phyloP scores from a whole-genome alignment of 805 yeast species.

The Candida golubevii region DNA sequence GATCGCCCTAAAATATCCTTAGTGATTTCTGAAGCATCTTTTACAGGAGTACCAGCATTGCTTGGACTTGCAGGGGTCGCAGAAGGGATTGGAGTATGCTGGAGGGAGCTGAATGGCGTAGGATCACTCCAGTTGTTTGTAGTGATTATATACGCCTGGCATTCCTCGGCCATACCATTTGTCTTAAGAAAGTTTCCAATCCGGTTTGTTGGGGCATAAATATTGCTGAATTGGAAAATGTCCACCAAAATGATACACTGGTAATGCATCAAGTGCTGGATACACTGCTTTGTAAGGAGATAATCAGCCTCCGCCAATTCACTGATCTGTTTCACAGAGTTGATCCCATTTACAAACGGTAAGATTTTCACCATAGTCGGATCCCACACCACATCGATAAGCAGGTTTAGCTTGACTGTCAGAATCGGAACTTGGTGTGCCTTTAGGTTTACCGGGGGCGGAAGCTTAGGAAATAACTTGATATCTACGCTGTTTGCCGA shows the following conservation, averaged over 20 bases:
- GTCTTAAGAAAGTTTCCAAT: slow-evolving; percentile 60
- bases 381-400: slow-evolving; percentile 93
- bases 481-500: slow-evolving; percentile 87
- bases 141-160: slow-evolving; percentile 74
- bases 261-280: slow-evolving; percentile 88
- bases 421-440: slow-evolving; percentile 89
- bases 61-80: slow-evolving; percentile 3
- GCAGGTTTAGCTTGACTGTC: slow-evolving; percentile 65
- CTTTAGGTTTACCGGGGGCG: slow-evolving; percentile 69
- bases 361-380: slow-evolving; percentile 89
- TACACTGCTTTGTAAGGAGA: slow-evolving; percentile 73
- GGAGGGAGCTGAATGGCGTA: neutral
- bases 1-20: neutral
- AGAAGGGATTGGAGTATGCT: slow-evolving; percentile 1
- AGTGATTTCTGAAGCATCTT: neutral
- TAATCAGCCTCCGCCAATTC: slow-evolving; percentile 78
- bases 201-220: slow-evolving; percentile 83
- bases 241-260: slow-evolving; percentile 79
- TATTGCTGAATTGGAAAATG: slow-evolving; percentile 82
- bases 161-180: slow-evolving; percentile 70
- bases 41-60: slow-evolving; percentile 3
- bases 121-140: slow-evolving; percentile 18
- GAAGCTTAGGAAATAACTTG: slow-evolving; percentile 84
- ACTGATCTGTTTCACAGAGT: slow-evolving; percentile 73
- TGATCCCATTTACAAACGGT: slow-evolving; percentile 85